Evolutionary conservation across 805 yeast species (phyloP), one percentile per base, ranked within the genome.

Genomic region (Pichia deserticola): DNA sequence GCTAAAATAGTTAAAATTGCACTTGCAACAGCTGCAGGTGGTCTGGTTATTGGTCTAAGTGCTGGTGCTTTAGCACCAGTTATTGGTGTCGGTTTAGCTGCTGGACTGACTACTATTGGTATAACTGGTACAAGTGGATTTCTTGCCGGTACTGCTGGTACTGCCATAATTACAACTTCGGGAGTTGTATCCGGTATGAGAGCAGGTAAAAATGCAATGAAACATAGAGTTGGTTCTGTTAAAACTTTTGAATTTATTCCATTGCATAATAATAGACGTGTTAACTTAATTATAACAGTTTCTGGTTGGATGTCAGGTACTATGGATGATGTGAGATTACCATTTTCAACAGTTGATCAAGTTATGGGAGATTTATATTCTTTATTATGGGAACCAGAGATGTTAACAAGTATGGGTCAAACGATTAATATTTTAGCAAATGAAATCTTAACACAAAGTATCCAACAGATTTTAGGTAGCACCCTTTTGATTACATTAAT

Each of bases 221-320:
- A 81, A 34, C 75, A 82, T 55, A 77, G 99, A 64, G 84, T 84
- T 67, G 97, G 97, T 2, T 89, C 88, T 50, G 98, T 93, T 11
- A 78, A 86, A 58, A 92, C 97, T 0, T 93, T 93, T 67, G 98
- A 95, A 60, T 84, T 95, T 65, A 79, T 86, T 45, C 98, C 99
- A 0, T 70, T 93, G 56, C 96, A 89, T 65, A 90, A 92, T 63
- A 89, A 87, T 64, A 86, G 86, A 62, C 74, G 99, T 45, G 83
- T 95, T 4, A 92, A 89, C 61, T 71, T 90, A 56, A 85, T 92
- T 48, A 68, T 93, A 20, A 90, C 97, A 2, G 89, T 95, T 0
- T 81, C 95, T 47, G 99, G 99, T 1, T 93, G 99, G 99, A 89
- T 93, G 92, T 84, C 84, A 48, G 95, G 97, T 64, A 84, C 82